Evolutionary conservation across 2,329 filamentous ascomycete genomes (phyloP).

Genomic region (Dothideomycetes sp.): DNA sequence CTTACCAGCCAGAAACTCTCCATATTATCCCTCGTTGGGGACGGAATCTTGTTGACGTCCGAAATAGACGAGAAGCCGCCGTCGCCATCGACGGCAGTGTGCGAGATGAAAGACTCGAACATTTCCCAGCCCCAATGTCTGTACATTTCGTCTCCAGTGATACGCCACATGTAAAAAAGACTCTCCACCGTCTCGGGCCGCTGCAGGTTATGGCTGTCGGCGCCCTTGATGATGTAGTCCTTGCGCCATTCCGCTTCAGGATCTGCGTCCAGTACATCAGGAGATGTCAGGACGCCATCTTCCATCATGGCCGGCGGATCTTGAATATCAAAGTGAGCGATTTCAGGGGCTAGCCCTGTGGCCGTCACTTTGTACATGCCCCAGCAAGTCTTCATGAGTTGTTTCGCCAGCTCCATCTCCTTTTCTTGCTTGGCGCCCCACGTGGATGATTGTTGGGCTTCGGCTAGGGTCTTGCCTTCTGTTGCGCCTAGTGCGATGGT

Average conservation of each 20-base stretch:
- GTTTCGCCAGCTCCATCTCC: conserved; percentile 75
- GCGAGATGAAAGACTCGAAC: conserved; percentile 82
- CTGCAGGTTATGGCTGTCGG: conserved; percentile 88
- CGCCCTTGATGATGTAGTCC: conserved; percentile 69
- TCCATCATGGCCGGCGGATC: conserved; percentile 55
- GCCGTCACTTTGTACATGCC: conserved; percentile 88
- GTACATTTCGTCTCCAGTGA: conserved; percentile 82
- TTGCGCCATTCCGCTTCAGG: conserved; percentile 55
- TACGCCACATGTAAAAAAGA: conserved; percentile 96
- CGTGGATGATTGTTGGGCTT: conserved; percentile 56
- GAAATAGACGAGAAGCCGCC: conserved; percentile 74
- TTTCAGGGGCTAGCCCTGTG: conserved; percentile 89
- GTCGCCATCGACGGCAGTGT: conserved; percentile 68
- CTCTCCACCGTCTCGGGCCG: conserved; percentile 94
- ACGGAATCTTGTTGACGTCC: conserved; percentile 63
- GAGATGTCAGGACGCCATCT: conserved; percentile 34
- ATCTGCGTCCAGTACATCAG: conserved; percentile 32
- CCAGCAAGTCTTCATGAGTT: conserved; percentile 96
- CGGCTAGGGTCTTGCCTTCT: conserved; percentile 60
- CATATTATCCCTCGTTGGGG: conserved; percentile 75
- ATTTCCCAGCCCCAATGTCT: conserved; percentile 98
- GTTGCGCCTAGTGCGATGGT: conserved; percentile 87
- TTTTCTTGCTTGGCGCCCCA: conserved; percentile 76
- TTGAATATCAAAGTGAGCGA: conserved; percentile 76
- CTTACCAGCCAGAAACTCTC: conserved; percentile 95